Evolutionary conservation across 805 yeast genomes (phyloP).

Genomic region (Yamadazyma laniorum): DNA sequence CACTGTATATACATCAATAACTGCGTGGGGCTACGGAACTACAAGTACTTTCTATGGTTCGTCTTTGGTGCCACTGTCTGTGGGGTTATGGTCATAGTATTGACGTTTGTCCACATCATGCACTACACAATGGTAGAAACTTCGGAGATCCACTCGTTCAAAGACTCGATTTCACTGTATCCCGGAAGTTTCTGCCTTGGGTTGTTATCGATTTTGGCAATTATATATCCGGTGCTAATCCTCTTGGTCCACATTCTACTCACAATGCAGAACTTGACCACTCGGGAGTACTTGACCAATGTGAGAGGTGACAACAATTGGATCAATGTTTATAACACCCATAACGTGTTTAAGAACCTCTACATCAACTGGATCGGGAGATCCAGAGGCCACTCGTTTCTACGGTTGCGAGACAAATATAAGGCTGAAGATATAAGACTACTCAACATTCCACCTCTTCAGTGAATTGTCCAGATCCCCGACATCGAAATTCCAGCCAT

Average conservation of each 20-base stretch:
- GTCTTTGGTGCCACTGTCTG: slow-evolving; percentile 20
- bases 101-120: slow-evolving; percentile 23
- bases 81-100: slow-evolving; percentile 19
- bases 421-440: slow-evolving; percentile 26
- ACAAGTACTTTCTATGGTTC: slow-evolving; percentile 36
- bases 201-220: slow-evolving; percentile 43
- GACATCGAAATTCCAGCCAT: too few relatives aligned
- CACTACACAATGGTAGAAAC: slow-evolving; percentile 28
- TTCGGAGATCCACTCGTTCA: slow-evolving; percentile 27
- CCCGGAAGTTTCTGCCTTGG: slow-evolving; percentile 51
- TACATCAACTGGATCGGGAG: slow-evolving; percentile 39
- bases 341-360: slow-evolving; percentile 24
- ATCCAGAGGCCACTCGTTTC: slow-evolving; percentile 23
- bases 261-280: slow-evolving; percentile 59
- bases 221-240: slow-evolving; percentile 57
- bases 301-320: slow-evolving; percentile 30
- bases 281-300: slow-evolving; percentile 65
- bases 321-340: slow-evolving; percentile 30
- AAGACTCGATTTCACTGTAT: slow-evolving; percentile 16
- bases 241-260: slow-evolving; percentile 54
- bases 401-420: slow-evolving; percentile 19
- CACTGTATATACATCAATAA: slow-evolving; percentile 63
- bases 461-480: too few relatives aligned
- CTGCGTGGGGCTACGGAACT: slow-evolving; percentile 41
- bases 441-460: slow-evolving; percentile 21